phyloP scores from a whole-genome alignment of 2,329 filamentous ascomycete genomes.

The Colletotrichum coccodes region DNA sequence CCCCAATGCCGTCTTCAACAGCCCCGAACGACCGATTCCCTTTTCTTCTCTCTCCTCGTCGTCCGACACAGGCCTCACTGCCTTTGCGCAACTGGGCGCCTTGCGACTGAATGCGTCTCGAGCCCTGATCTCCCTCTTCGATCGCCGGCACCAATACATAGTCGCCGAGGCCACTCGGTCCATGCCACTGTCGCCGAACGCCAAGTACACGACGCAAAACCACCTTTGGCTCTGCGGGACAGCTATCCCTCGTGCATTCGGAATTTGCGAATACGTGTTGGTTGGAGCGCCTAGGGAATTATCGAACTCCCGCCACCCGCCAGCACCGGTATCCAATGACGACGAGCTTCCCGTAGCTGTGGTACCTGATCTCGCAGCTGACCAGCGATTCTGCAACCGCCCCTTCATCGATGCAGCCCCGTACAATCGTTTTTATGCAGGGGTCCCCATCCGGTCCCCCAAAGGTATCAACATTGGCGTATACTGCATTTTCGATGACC shows the following conservation, averaged over 20 bases:
- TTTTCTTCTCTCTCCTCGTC: constrained; percentile 40
- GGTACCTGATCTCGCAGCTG: constrained; percentile 44
- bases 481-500: constrained; percentile 45
- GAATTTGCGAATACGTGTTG: constrained; percentile 43
- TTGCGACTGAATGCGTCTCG: constrained; percentile 50
- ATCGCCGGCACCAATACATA: constrained; percentile 57
- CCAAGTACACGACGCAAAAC: constrained; percentile 9
- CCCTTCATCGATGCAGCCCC: constrained; percentile 39
- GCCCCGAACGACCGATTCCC: constrained; percentile 36
- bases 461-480: constrained; percentile 55
- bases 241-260: constrained; percentile 41
- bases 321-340: background rate
- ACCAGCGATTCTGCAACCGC: constrained; percentile 43
- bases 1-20: constrained; percentile 35
- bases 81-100: constrained; percentile 60
- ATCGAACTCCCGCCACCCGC: background rate
- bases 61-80: constrained; percentile 54
- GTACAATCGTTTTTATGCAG: constrained; percentile 50
- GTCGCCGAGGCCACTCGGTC: constrained; percentile 60
- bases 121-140: constrained; percentile 62
- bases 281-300: constrained; percentile 5
- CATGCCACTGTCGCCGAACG: constrained; percentile 46
- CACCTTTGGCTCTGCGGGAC: constrained; percentile 41
- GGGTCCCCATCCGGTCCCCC: constrained; percentile 51
- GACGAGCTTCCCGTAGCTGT: constrained; percentile 45